Percentiles rank a stretch among this genome's conserved stretches.
phyloP scores from a whole-genome alignment of 1,284 basidiomycete genomes.

The Austropuccinia psidii region DNA sequence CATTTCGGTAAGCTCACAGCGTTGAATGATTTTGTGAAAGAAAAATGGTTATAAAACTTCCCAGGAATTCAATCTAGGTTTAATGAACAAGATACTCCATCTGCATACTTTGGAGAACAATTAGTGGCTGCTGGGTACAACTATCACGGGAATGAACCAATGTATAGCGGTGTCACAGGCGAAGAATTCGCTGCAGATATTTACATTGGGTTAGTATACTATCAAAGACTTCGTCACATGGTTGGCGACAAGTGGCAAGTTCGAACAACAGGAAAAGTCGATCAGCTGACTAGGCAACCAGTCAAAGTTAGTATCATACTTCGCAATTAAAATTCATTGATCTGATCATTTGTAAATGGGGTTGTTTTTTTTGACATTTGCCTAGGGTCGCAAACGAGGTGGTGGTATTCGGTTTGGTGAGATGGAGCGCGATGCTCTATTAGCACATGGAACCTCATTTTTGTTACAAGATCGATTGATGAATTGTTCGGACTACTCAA shows the following conservation, averaged over 20 bases:
- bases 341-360: not conserved
- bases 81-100: conserved; percentile 87
- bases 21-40: conserved; percentile 1
- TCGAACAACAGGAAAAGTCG: conserved; percentile 92
- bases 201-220: conserved; percentile 96
- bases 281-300: conserved; percentile 89
- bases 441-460: conserved; percentile 97
- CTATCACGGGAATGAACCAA: conserved; percentile 98
- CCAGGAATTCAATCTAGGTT: conserved; percentile 56
- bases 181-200: conserved; percentile 98
- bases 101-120: conserved; percentile 95
- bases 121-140: conserved; percentile 91
- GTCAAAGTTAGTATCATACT: conserved; percentile 64
- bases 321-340: conserved; percentile 33
- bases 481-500: conserved; percentile 99
- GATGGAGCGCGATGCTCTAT: conserved; percentile 98
- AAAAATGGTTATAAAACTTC: not conserved
- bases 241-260: conserved; percentile 99
- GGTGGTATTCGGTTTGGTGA: conserved; percentile 99
- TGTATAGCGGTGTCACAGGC: conserved; percentile 99
- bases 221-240: conserved; percentile 98
- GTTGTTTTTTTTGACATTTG: not conserved
- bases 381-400: conserved; percentile 90
- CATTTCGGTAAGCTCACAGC: conserved; percentile 66
- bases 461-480: conserved; percentile 95